These are phyloP conservation scores for Stenogyne calaminthoides DNA, from an alignment of 305 asterid species.

Conservation along the genomic window DNA sequence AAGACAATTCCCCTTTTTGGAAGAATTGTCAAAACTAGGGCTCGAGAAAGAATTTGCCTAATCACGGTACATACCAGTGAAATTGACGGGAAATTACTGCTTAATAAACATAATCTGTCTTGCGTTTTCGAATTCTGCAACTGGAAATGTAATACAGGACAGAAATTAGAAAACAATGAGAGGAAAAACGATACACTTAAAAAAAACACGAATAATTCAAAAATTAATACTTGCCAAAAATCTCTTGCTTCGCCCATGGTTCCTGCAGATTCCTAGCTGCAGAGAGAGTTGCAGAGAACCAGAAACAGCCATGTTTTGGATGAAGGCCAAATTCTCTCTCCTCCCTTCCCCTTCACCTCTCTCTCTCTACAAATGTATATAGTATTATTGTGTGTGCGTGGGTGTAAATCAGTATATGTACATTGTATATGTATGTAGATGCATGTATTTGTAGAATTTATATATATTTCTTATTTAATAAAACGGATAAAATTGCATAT, in stretches of 20 bases:
- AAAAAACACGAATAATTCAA: neutral
- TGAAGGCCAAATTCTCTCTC: constrained; percentile 27
- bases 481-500: no score
- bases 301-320: constrained; percentile 51
- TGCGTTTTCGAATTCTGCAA: constrained; percentile 53
- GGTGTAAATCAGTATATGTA: no score
- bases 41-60: neutral
- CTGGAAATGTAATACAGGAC: constrained; percentile 15
- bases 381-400: no score
- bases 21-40: constrained; percentile 27
- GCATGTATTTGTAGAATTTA: no score
- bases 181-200: neutral
- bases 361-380: neutral
- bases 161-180: constrained; percentile 1
- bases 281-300: constrained; percentile 79
- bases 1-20: constrained; percentile 12
- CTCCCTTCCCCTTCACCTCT: neutral
- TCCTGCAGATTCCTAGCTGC: constrained; percentile 71
- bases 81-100: constrained; percentile 48
- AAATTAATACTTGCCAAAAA: constrained; percentile 39
- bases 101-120: constrained; percentile 41
- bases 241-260: constrained; percentile 47
- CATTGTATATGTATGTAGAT: no score
- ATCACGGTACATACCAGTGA: constrained; percentile 49
- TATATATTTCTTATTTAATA: no score